Evolutionary conservation across 768 basidiomycete species (phyloP).

Genomic region (Xerocomellus dryophilus): DNA sequence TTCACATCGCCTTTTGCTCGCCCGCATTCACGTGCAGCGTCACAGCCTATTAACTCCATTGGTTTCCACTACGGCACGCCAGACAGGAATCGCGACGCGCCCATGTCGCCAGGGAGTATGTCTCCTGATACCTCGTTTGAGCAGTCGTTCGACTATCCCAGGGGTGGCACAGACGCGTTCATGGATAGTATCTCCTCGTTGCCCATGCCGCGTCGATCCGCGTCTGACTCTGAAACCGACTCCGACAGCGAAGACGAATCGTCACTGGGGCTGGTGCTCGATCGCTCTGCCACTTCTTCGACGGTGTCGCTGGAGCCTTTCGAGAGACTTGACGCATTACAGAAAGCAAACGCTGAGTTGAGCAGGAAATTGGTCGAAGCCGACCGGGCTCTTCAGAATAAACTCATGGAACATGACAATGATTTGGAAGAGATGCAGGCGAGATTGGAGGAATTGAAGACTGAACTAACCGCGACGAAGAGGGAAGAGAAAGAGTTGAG

Average conservation of each 20-base stretch:
- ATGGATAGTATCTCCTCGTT: constrained; percentile 49
- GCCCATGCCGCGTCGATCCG: constrained; percentile 51
- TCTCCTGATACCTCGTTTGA: constrained; percentile 37
- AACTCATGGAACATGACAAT: constrained; percentile 73
- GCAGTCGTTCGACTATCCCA: constrained; percentile 38
- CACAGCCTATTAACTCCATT: constrained; percentile 41
- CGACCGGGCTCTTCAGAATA: constrained; percentile 63
- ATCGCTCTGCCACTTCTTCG: constrained; percentile 57
- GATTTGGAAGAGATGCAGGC: constrained; percentile 79
- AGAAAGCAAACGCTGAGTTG: constrained; percentile 73
- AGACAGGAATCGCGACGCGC: constrained; percentile 32
- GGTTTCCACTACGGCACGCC: constrained; percentile 45
- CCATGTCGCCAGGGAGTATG: constrained; percentile 29
- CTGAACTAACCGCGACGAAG: constrained; percentile 75
- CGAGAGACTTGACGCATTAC: constrained; percentile 72
- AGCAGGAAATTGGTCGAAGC: constrained; percentile 70
- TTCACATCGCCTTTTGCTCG: constrained; percentile 49
- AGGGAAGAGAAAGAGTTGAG: constrained; percentile 92
- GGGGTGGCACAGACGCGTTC: constrained; percentile 39
- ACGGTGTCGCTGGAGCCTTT: constrained; percentile 66
- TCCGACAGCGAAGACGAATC: constrained; percentile 48
- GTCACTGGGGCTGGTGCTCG: constrained; percentile 56
- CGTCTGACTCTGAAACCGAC: constrained; percentile 46
- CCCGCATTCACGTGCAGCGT: constrained; percentile 63
- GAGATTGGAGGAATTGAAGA: constrained; percentile 71